Percentiles rank a stretch among this genome's conserved stretches.
phyloP scores from a whole-genome alignment of 2,329 filamentous ascomycete species.

The Aspergillus piperis region DNA sequence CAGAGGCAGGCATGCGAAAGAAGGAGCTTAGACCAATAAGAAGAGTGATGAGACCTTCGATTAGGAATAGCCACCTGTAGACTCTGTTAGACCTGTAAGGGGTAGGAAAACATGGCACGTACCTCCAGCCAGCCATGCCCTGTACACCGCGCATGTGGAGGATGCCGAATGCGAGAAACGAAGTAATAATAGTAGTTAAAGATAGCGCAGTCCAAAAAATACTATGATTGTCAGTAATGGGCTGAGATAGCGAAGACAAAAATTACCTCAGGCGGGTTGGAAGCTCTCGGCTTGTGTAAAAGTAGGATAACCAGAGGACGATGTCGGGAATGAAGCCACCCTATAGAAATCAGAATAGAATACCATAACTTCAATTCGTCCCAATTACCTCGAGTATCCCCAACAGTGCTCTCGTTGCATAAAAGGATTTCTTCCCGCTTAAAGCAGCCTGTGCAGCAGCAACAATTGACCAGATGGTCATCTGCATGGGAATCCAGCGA shows the following conservation, averaged over 20 bases:
- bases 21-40: conserved; percentile 56
- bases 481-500: conserved; percentile 58
- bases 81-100: conserved; percentile 18
- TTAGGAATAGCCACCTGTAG: conserved; percentile 53
- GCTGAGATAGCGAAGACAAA: not conserved
- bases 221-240: conserved; percentile 32
- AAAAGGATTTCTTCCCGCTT: conserved; percentile 42
- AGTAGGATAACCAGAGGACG: conserved; percentile 65
- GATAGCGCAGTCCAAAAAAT: conserved; percentile 67
- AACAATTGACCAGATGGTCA: conserved; percentile 55
- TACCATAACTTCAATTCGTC: not conserved
- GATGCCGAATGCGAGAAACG: conserved; percentile 40
- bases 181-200: conserved; percentile 37
- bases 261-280: conserved; percentile 55
- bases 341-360: conserved; percentile 24
- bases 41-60: conserved; percentile 59
- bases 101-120: conserved; percentile 34
- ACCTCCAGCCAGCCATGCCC: conserved; percentile 46
- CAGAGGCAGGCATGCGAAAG: conserved; percentile 57
- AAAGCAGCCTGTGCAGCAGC: conserved; percentile 49
- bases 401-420: conserved; percentile 44
- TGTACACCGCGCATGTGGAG: conserved; percentile 37
- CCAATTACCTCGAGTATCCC: conserved; percentile 40
- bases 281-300: conserved; percentile 68
- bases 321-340: conserved; percentile 65